Evolutionary conservation across 805 yeast species (phyloP), one percentile per base, ranked within the genome.

Genomic region (Cyberlindnera subsufficiens): DNA sequence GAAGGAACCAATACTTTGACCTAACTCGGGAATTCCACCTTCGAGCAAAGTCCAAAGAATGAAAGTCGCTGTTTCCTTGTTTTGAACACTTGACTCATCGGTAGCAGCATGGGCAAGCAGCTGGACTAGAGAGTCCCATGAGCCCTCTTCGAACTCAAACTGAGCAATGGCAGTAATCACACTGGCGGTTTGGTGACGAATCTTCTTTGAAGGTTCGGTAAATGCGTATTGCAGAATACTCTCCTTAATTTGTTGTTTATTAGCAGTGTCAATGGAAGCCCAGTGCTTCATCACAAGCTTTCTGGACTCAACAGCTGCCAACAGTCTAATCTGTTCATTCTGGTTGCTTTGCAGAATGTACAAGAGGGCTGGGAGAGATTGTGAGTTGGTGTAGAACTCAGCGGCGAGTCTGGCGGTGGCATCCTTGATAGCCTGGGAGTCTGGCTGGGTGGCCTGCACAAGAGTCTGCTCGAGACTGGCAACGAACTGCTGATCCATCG

Each of bases 241-340:
- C 30, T 71, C 70, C 60, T 86, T 80, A 60, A 93, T 80, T 44
- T 74, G 73, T 34, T 71, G 68, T 65, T 81, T 80, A 42, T 75
- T 59, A 7, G 69, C 48, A 18, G 63, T 77, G 52, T 68, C 72
- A 18, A 64, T 31, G 11, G 52, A 25, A 19, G 55, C 63, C 98
- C 98, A 93, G 58, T 79, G 80, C 51, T 74, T 70, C 41, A 72
- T 59, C 32, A 90, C 78, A 59, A 85, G 76, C 65, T 93, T 93
- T 67, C 96, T 80, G 33, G 90, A 88, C 69, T 93, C 99, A 49
- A 93, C 96, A 48, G 96, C 95, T n/a, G 97, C 95, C 48, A 93
- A 73, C 65, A 89, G 96, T 58, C 86, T 84, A 54, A 90, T 62
- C 56, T 85, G 86, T 50, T 77, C 82, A 55, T 81, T 81, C 33